Evolutionary conservation across 2,329 filamentous ascomycete species (phyloP).

Genomic region (Aphanoascus verrucosus): DNA sequence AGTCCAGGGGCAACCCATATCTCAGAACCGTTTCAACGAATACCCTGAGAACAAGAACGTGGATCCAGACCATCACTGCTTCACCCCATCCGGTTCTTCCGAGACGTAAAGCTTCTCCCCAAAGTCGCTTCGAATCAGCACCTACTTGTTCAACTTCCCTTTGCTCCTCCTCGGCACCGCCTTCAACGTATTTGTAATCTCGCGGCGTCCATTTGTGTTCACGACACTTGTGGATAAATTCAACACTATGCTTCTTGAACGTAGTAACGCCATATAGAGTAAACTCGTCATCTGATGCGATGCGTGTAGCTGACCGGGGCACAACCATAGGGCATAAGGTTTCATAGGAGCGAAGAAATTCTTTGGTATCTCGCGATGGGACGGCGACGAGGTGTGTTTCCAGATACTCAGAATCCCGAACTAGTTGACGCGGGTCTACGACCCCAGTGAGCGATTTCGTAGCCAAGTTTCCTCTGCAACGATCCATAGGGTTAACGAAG

Average conservation of each 20-base stretch:
- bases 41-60: slow-evolving; percentile 78
- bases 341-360: slow-evolving; percentile 84
- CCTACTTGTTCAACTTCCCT: slow-evolving; percentile 72
- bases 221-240: slow-evolving; percentile 84
- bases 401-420: slow-evolving; percentile 89
- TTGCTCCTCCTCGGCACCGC: slow-evolving; percentile 78
- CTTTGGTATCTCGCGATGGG: slow-evolving; percentile 66
- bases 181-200: slow-evolving; percentile 87
- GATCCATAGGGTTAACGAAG: background rate
- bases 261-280: slow-evolving; percentile 76
- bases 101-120: slow-evolving; percentile 80
- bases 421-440: slow-evolving; percentile 66
- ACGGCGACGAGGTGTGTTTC: slow-evolving; percentile 92
- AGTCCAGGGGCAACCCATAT: slow-evolving; percentile 85
- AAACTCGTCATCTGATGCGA: slow-evolving; percentile 83
- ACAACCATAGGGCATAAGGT: slow-evolving; percentile 84
- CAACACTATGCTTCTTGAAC: slow-evolving; percentile 80
- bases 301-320: slow-evolving; percentile 68
- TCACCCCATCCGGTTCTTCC: slow-evolving; percentile 92
- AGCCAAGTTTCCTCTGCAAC: slow-evolving; percentile 68
- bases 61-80: slow-evolving; percentile 89
- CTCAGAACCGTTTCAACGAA: slow-evolving; percentile 98
- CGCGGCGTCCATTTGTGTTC: slow-evolving; percentile 91
- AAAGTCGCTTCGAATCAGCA: slow-evolving; percentile 80
- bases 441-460: slow-evolving; percentile 89